Evolutionary conservation across 139 green algal species (phyloP).

Genomic region (Picochlorum sp.): DNA sequence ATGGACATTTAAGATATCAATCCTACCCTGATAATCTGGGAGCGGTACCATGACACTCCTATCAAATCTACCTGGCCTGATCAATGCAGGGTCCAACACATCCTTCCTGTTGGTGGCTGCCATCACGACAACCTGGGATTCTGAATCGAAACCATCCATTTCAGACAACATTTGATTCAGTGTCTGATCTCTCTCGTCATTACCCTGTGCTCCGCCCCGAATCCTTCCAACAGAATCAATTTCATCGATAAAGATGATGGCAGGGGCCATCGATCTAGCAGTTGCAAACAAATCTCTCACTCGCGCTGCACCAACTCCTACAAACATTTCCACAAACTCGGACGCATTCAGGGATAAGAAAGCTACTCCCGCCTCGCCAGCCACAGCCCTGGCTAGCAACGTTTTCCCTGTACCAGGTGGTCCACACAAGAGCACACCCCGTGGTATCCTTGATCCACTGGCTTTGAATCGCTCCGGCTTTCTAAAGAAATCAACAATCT

Average conservation of each 20-base stretch:
- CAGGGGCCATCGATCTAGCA: conserved; percentile 66
- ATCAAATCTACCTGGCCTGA: conserved; percentile 80
- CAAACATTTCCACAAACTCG: conserved; percentile 99
- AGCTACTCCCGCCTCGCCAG: conserved; percentile 71
- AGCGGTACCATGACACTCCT: conserved; percentile 64
- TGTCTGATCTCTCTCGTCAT: conserved; percentile 91
- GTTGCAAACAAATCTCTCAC: conserved; percentile 88
- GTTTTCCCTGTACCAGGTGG: conserved; percentile 58
- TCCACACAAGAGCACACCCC: conserved; percentile 60
- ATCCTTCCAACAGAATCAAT: conserved; percentile 78
- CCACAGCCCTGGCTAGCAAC: conserved; percentile 61
- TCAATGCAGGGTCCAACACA: conserved; percentile 84
- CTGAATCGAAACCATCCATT: conserved; percentile 84
- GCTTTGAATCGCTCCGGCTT: conserved; percentile 53
- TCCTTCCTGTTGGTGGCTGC: conserved; percentile 89
- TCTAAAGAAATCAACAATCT: conserved; percentile 91
- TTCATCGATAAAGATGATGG: conserved; percentile 98
- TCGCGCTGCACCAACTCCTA: conserved; percentile 89
- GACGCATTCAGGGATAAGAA: conserved; percentile 78
- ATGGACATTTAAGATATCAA: conserved; percentile 65
- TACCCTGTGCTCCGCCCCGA: conserved; percentile 56
- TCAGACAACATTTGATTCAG: conserved; percentile 90
- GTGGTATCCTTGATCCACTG: conserved; percentile 45
- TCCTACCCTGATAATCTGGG: conserved; percentile 69
- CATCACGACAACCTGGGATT: conserved; percentile 79